phyloP scores from a whole-genome alignment of 768 basidiomycete species.

The Lactarius deliciosus region DNA sequence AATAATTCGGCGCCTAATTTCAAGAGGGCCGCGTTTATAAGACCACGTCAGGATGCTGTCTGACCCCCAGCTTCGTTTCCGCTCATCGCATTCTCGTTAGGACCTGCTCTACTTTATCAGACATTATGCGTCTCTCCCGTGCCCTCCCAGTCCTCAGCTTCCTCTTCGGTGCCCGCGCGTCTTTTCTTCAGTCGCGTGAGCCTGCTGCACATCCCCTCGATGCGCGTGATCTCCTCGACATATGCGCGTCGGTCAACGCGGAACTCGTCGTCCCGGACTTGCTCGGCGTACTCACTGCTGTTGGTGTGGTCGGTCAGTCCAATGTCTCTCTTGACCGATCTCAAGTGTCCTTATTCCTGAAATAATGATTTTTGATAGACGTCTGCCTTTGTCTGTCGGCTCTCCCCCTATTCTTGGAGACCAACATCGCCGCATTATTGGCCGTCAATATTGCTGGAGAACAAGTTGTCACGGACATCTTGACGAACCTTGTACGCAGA shows the following conservation, averaged over 20 bases:
- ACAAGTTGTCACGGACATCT: conserved; percentile 32
- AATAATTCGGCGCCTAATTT: background rate
- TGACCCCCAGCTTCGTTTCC: background rate
- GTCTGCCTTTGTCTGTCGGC: conserved; percentile 46
- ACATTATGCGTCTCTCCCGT: conserved; percentile 23
- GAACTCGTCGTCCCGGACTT: conserved; percentile 35
- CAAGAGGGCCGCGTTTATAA: background rate
- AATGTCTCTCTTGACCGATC: background rate
- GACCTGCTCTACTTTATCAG: too few relatives aligned
- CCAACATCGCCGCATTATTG: conserved; percentile 36
- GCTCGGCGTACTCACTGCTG: conserved; percentile 31
- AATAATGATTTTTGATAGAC: conserved; percentile 33
- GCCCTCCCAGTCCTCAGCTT: conserved; percentile 7
- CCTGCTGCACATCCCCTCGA: conserved; percentile 17
- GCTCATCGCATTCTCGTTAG: background rate
- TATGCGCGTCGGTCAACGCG: conserved; percentile 42
- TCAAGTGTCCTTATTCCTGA: background rate
- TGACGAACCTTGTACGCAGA: conserved; percentile 41
- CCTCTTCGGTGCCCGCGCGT: conserved; percentile 18
- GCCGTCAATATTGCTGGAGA: conserved; percentile 38
- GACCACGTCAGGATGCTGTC: background rate
- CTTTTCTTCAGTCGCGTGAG: conserved; percentile 10
- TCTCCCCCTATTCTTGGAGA: conserved; percentile 39
- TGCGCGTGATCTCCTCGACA: conserved; percentile 35
- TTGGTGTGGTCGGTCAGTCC: conserved; percentile 37